Percentiles rank a stretch among this genome's conserved stretches.
These are phyloP conservation scores for Wallacemonas collosoma DNA, from an alignment of 208 protist species.

Conservation along the genomic window DNA sequence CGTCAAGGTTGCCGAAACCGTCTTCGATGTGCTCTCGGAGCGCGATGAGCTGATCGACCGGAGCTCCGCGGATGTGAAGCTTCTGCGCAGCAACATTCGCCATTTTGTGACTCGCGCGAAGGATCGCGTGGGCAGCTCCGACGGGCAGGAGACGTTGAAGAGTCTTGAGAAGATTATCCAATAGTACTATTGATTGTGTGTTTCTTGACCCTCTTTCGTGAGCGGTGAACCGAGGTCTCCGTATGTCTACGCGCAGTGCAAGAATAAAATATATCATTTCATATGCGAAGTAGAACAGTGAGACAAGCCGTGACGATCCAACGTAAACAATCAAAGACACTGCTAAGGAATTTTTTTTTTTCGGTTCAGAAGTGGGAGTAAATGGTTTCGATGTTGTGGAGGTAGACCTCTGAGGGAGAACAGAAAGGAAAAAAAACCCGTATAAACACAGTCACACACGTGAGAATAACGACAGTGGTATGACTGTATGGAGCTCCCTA, in stretches of 20 bases:
- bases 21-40: constrained; percentile 78
- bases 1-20: constrained; percentile 45
- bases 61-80: constrained; percentile 44
- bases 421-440: constrained; percentile 3
- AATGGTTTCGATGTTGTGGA: too few species aligned
- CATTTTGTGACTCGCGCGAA: constrained; percentile 46
- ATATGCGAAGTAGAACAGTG: too few species aligned
- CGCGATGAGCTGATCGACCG: constrained; percentile 45
- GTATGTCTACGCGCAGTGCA: too few species aligned
- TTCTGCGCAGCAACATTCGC: constrained; percentile 50
- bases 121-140: constrained; percentile 29
- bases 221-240: too few species aligned
- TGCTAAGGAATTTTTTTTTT: too few species aligned
- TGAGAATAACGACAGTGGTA: background rate
- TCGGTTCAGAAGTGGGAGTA: too few species aligned
- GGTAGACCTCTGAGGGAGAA: background rate
- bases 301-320: too few species aligned
- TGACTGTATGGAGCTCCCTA: background rate
- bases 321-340: too few species aligned
- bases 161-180: constrained; percentile 78
- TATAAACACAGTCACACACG: background rate
- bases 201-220: too few species aligned
- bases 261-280: too few species aligned
- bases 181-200: constrained; percentile 17
- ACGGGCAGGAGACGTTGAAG: constrained; percentile 45